phyloP scores from a whole-genome alignment of 1,284 basidiomycete genomes.

The Porodaedalea pini region DNA sequence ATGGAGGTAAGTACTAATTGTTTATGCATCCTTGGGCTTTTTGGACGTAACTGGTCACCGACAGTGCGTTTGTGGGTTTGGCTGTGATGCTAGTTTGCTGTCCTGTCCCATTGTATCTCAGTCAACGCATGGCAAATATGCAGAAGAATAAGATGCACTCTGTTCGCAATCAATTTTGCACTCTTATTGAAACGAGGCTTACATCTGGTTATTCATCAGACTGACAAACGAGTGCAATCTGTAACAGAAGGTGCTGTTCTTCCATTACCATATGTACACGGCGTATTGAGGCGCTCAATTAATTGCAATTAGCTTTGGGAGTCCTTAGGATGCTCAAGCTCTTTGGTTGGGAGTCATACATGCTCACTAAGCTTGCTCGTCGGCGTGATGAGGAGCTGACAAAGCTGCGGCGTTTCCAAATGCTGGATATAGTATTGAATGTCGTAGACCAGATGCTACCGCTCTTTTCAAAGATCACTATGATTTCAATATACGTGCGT shows the following conservation, averaged over 20 bases:
- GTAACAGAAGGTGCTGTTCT: conserved; percentile 35
- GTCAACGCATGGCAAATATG: conserved; percentile 21
- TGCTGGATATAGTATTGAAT: conserved; percentile 5
- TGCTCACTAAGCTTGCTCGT: conserved; percentile 40
- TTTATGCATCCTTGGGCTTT: too few species aligned
- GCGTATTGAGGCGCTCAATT: conserved; percentile 6
- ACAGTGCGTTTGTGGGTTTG: conserved; percentile 37
- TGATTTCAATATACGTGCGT: conserved; percentile 5
- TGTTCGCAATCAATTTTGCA: too few species aligned
- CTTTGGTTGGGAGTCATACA: conserved; percentile 54
- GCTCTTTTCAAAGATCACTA: conserved; percentile 1
- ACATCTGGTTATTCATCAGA: conserved; percentile 22
- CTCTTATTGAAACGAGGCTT: too few species aligned
- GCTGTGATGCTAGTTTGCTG: conserved; percentile 33
- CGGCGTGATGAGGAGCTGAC: conserved; percentile 28
- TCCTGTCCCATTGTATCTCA: conserved; percentile 32
- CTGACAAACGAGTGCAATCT: conserved; percentile 36
- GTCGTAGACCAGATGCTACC: conserved; percentile 3
- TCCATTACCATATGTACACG: too few species aligned
- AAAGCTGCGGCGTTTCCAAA: background rate
- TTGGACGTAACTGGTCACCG: too few species aligned
- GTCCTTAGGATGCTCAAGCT: conserved; percentile 50
- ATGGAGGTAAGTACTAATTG: conserved; percentile 8
- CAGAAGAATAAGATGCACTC: conserved; percentile 25
- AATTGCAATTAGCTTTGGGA: conserved; percentile 23